These are phyloP conservation scores for Russula griseocarnosa DNA, from an alignment of 768 basidiomycete species.

Conservation along the genomic window DNA sequence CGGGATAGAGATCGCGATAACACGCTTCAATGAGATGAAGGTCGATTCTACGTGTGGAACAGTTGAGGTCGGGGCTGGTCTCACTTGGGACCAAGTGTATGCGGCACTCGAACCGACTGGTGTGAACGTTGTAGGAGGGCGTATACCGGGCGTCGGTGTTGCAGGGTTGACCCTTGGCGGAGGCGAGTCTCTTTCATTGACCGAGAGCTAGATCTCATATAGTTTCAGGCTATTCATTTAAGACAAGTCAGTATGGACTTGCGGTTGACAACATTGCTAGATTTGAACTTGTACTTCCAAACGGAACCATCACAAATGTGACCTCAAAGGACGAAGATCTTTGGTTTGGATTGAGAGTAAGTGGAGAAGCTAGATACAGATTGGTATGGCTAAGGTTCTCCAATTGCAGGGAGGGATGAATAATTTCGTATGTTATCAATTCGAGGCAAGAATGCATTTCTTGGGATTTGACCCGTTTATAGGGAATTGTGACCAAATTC, in stretches of 20 bases:
- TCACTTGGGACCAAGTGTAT: constrained; percentile 3
- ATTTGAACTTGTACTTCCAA: constrained; percentile 33
- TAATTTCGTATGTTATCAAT: constrained; percentile 12
- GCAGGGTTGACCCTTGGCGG: constrained; percentile 13
- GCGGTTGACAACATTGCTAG: constrained; percentile 36
- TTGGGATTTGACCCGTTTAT: neutral
- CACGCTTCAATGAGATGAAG: neutral
- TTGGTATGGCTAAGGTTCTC: neutral
- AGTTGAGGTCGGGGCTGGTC: constrained; percentile 8
- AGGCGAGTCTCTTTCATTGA: constrained; percentile 10
- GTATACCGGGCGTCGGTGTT: neutral
- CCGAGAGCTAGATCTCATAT: constrained; percentile 11
- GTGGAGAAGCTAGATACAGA: neutral
- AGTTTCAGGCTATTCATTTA: constrained; percentile 33
- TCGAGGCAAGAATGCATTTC: too few species aligned
- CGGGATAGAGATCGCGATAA: neutral
- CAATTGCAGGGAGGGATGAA: constrained; percentile 19
- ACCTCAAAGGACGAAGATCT: constrained; percentile 9
- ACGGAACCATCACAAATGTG: constrained; percentile 27
- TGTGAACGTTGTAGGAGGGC: constrained; percentile 6
- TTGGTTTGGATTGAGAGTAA: constrained; percentile 16
- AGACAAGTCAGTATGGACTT: constrained; percentile 36
- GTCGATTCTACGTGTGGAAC: neutral
- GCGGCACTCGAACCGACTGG: neutral
- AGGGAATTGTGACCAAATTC: constrained; percentile 20